These are phyloP conservation scores for Cadophora luteo-olivacea DNA, from an alignment of 2,329 filamentous ascomycete species.

Conservation along the genomic window DNA sequence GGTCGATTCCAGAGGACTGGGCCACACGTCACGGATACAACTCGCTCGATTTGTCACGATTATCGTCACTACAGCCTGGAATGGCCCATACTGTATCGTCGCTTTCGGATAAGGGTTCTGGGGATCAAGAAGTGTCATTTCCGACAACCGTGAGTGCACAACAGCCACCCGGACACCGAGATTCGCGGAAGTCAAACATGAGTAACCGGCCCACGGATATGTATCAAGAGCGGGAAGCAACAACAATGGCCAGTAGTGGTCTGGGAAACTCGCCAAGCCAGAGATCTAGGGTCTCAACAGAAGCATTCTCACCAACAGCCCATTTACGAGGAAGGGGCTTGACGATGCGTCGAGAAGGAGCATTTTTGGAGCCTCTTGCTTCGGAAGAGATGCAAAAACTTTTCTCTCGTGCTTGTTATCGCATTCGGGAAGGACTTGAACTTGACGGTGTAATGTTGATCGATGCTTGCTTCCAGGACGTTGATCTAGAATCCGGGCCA, in stretches of 20 bases:
- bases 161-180: background rate
- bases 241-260: background rate
- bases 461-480: conserved; percentile 32
- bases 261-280: background rate
- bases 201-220: background rate
- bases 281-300: background rate
- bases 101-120: background rate
- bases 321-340: too few species aligned
- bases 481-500: background rate
- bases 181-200: background rate
- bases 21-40: background rate
- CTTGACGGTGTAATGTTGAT: conserved; percentile 36
- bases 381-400: conserved; percentile 21
- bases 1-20: background rate
- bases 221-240: background rate
- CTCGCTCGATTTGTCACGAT: background rate
- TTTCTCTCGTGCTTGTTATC: conserved; percentile 34
- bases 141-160: conserved; percentile 8
- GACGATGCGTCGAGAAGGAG: too few species aligned
- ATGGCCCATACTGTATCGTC: background rate
- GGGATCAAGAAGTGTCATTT: background rate
- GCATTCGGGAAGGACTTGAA: conserved; percentile 33
- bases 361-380: conserved; percentile 16
- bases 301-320: background rate
- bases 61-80: background rate